phyloP scores from a whole-genome alignment of 202 grass and related monocot species.

The Digitaria exilis region DNA sequence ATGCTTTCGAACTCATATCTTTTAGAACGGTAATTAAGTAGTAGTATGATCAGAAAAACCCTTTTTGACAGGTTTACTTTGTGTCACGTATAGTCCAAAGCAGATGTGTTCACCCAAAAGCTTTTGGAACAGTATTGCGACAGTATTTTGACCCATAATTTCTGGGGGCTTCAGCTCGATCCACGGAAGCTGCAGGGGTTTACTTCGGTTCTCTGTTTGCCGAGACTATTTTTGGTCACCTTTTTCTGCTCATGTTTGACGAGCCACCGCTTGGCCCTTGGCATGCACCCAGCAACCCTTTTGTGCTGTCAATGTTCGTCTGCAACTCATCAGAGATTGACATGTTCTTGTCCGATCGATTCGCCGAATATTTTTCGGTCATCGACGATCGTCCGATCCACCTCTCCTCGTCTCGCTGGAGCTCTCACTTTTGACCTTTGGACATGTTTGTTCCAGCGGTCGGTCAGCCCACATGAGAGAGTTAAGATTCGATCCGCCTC shows the following conservation, averaged over 20 bases:
- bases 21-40: neutral
- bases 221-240: neutral
- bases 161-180: neutral
- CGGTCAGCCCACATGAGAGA: neutral
- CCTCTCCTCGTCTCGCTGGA: neutral
- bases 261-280: neutral
- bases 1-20: neutral
- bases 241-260: neutral
- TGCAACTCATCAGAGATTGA: neutral
- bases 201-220: neutral
- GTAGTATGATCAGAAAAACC: neutral
- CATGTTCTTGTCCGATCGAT: neutral
- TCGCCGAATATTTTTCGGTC: neutral
- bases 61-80: neutral
- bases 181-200: neutral
- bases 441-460: neutral
- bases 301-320: neutral
- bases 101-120: neutral
- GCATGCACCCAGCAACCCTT: too few relatives aligned
- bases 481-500: neutral
- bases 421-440: conserved; percentile 1
- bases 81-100: neutral
- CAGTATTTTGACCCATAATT: neutral
- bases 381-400: conserved; percentile 7
- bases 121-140: neutral